Conservation (phyloP, 345 rosid species). For the Citrus reticulata region DNA sequence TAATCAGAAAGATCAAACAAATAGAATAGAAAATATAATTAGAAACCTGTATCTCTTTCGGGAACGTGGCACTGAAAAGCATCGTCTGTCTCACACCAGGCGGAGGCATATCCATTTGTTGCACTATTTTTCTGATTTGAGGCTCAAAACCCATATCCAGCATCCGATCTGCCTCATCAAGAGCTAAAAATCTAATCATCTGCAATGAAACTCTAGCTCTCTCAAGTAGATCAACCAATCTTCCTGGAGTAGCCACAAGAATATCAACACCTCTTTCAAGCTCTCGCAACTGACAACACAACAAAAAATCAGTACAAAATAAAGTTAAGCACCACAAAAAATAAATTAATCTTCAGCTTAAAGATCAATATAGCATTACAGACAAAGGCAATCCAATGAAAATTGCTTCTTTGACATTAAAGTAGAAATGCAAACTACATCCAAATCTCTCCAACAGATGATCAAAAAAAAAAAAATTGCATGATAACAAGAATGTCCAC, state of each 20-base stretch:
- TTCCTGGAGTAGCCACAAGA: conserved; percentile 98
- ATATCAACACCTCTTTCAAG: conserved; percentile 97
- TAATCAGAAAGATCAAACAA: background rate
- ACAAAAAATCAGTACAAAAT: background rate
- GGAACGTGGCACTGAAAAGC: conserved; percentile 98
- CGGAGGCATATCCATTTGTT: conserved; percentile 96
- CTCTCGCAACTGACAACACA: conserved; percentile 74
- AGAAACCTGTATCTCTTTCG: conserved; percentile 91
- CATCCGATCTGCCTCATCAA: conserved; percentile 99
- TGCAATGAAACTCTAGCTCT: conserved; percentile 94
- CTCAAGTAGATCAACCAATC: conserved; percentile 92
- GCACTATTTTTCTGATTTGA: conserved; percentile 92
- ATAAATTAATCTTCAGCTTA: background rate
- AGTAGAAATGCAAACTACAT: background rate
- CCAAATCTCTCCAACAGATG: background rate
- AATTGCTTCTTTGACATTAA: background rate
- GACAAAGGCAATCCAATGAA: background rate
- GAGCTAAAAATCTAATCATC: conserved; percentile 81
- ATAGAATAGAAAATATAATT: background rate
- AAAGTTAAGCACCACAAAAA: background rate
- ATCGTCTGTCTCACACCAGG: conserved; percentile 89
- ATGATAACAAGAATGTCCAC: background rate
- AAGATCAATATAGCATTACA: background rate
- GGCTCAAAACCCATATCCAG: conserved; percentile 99
- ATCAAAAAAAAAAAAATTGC: background rate